These are phyloP conservation scores for Colletotrichum costaricense DNA, from an alignment of 2,329 filamentous ascomycete species.

Conservation along the genomic window DNA sequence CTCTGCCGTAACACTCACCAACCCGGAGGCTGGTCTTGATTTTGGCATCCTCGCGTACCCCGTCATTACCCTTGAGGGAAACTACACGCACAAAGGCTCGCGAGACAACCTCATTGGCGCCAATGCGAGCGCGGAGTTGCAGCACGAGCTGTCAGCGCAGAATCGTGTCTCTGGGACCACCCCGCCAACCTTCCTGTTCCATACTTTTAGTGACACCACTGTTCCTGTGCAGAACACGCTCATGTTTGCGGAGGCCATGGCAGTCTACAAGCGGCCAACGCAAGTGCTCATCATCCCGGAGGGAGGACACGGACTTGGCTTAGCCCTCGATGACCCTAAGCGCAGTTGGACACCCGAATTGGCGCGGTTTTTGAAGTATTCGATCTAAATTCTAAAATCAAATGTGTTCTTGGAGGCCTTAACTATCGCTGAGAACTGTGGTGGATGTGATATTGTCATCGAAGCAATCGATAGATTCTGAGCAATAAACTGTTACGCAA, in stretches of 20 bases:
- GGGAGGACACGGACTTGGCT: slow-evolving; percentile 42
- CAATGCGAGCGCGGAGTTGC: slow-evolving; percentile 34
- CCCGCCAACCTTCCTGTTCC: slow-evolving; percentile 50
- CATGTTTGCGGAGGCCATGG: slow-evolving; percentile 42
- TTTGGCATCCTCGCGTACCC: slow-evolving; percentile 40
- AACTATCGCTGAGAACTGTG: neutral
- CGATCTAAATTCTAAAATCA: slow-evolving; percentile 10
- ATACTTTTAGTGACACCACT: slow-evolving; percentile 42
- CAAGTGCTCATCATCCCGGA: slow-evolving; percentile 42
- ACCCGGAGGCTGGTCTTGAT: slow-evolving; percentile 36
- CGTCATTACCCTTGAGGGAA: slow-evolving; percentile 38
- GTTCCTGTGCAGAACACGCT: slow-evolving; percentile 44
- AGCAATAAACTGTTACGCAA: neutral
- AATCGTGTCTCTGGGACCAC: slow-evolving; percentile 39
- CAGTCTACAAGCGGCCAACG: slow-evolving; percentile 37
- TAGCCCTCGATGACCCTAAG: slow-evolving; percentile 40
- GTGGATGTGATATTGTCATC: neutral
- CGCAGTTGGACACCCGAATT: slow-evolving; percentile 43
- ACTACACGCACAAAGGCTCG: slow-evolving; percentile 35
- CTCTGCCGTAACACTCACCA: slow-evolving; percentile 37
- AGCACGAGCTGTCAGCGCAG: slow-evolving; percentile 40
- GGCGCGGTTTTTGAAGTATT: slow-evolving; percentile 41
- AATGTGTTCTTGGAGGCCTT: neutral
- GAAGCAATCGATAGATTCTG: neutral
- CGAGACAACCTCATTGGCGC: slow-evolving; percentile 38